Conservation (phyloP, 1,139 yeast genomes). For the Williopsis jadinii region DNA sequence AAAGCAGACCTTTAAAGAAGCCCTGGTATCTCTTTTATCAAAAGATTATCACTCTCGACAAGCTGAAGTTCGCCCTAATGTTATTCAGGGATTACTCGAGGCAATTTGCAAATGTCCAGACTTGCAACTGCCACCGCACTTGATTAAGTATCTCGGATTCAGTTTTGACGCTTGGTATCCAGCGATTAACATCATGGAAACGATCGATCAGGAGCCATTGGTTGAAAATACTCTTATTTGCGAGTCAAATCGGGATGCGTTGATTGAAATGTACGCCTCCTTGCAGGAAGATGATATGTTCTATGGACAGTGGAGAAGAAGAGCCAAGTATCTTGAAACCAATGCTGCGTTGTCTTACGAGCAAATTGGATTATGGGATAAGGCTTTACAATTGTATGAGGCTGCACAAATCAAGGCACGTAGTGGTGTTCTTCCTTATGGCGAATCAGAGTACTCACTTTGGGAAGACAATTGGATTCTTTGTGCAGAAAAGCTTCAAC, state of each 20-base stretch:
- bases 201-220: slow-evolving; percentile 58
- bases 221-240: slow-evolving; percentile 68
- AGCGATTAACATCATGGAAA: slow-evolving; percentile 75
- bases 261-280: slow-evolving; percentile 81
- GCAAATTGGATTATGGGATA: slow-evolving; percentile 92
- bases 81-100: slow-evolving; percentile 73
- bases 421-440: slow-evolving; percentile 90
- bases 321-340: slow-evolving; percentile 91
- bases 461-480: slow-evolving; percentile 99
- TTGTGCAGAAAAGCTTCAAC: slow-evolving; percentile 95
- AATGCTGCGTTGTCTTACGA: slow-evolving; percentile 90
- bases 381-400: slow-evolving; percentile 90
- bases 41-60: slow-evolving; percentile 91
- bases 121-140: slow-evolving; percentile 87
- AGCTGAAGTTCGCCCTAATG: slow-evolving; percentile 81
- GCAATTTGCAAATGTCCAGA: slow-evolving; percentile 71
- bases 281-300: slow-evolving; percentile 95
- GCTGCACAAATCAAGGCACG: slow-evolving; percentile 97
- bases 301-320: slow-evolving; percentile 94
- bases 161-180: slow-evolving; percentile 92
- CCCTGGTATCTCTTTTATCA: slow-evolving; percentile 70
- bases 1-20: slow-evolving; percentile 73
- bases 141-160: slow-evolving; percentile 81
- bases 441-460: slow-evolving; percentile 88
- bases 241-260: slow-evolving; percentile 86